These are phyloP conservation scores for Blastobotrys malaysiensis DNA, from an alignment of 1,139 yeast species.

Conservation along the genomic window DNA sequence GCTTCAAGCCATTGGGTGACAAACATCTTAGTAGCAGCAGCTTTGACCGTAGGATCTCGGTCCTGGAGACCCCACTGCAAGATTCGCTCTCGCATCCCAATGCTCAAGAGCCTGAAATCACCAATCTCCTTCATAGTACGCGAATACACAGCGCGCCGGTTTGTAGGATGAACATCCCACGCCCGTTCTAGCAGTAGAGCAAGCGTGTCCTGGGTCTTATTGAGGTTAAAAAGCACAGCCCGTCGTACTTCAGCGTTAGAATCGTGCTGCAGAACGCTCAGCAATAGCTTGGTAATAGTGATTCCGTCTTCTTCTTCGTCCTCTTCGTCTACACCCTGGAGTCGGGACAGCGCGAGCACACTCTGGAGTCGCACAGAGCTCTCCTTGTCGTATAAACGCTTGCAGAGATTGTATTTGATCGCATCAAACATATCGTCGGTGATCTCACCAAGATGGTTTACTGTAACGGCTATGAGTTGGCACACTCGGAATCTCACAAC, in stretches of 20 bases:
- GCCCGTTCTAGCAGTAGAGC: constrained; percentile 73
- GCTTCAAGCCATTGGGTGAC: constrained; percentile 66
- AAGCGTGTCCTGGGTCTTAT: constrained; percentile 49
- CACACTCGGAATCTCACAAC: constrained; percentile 77
- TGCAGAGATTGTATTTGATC: constrained; percentile 54
- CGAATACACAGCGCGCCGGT: constrained; percentile 68
- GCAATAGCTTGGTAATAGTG: constrained; percentile 40
- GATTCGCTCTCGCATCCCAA: constrained; percentile 58
- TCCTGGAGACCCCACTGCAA: constrained; percentile 84
- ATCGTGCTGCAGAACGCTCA: constrained; percentile 64
- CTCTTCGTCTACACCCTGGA: constrained; percentile 56
- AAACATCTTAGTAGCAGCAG: constrained; percentile 69
- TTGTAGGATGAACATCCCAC: constrained; percentile 66
- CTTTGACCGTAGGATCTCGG: constrained; percentile 67
- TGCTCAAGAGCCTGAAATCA: constrained; percentile 56
- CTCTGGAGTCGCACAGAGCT: constrained; percentile 76
- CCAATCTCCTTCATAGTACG: constrained; percentile 64
- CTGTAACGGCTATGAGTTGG: constrained; percentile 68
- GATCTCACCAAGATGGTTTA: constrained; percentile 69
- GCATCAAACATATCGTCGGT: constrained; percentile 67
- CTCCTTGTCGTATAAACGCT: constrained; percentile 74
- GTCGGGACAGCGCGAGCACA: constrained; percentile 68
- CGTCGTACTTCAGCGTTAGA: constrained; percentile 85
- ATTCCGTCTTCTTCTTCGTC: constrained; percentile 39
- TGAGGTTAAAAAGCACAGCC: constrained; percentile 69